Conservation (phyloP, 1,284 basidiomycete species). For the Stygiomarasmius scandens region DNA sequence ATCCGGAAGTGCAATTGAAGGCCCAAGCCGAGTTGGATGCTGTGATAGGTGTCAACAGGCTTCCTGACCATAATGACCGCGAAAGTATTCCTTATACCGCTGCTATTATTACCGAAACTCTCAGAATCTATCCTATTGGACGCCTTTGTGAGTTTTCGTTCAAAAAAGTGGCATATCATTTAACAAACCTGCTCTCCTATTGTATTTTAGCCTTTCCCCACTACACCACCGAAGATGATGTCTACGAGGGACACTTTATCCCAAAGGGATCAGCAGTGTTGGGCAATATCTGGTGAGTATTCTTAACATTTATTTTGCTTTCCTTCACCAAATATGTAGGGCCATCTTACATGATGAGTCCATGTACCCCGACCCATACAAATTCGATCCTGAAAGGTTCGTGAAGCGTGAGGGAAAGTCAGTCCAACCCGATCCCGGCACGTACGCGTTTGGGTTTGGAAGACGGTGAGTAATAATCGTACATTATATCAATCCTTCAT, state of each 20-base stretch:
- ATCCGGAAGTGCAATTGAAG: constrained; percentile 33
- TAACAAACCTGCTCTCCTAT: neutral
- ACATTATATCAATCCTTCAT: no score
- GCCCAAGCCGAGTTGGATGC: constrained; percentile 38
- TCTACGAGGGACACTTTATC: constrained; percentile 10
- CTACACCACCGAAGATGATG: constrained; percentile 1
- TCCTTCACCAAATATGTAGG: neutral
- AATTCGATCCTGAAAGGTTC: neutral
- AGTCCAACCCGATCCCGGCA: neutral
- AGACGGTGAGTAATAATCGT: neutral
- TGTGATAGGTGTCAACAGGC: constrained; percentile 31
- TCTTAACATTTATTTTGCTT: neutral
- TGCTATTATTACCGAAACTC: constrained; percentile 23
- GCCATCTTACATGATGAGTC: neutral
- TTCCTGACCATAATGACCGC: constrained; percentile 34
- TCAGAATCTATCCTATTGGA: constrained; percentile 4
- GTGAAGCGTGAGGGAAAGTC: neutral
- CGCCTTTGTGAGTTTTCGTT: neutral
- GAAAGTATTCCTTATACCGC: constrained; percentile 34
- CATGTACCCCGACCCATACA: neutral
- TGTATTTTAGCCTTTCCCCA: constrained; percentile 3
- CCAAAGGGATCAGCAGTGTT: constrained; percentile 1
- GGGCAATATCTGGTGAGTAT: constrained; percentile 7
- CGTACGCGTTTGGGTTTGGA: neutral
- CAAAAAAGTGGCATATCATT: neutral